Base-by-base conservation (phyloP, 768 basidiomycete genomes). In the Termitomyces sp. region DNA sequence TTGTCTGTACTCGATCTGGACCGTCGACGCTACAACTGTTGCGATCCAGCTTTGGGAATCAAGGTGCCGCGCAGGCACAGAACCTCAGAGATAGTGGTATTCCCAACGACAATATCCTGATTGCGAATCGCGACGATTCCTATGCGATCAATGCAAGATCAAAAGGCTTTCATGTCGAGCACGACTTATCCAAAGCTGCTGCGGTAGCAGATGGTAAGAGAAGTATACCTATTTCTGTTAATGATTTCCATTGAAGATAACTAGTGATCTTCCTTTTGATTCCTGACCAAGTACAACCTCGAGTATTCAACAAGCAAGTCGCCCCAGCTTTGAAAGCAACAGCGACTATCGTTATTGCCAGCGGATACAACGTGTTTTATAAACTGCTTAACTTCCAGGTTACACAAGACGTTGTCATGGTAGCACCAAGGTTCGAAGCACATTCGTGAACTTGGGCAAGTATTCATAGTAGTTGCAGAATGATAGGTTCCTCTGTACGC, bases 401-500 rank as follows among this genome's bases (percentile, higher is more conserved):
- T 1, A 67, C 71, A 19, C 83, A 84, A 61, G 77, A 84, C 63
- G 81, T 85, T 27, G 78, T 84, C 25, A 86, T 85, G 84, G 84
- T 86, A 48, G 84, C 83, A 17, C 84, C 84, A 12, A 76, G 84
- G 83, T 81, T 57, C 27, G 58, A 59, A 27, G 12, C 32, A 47
- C 27, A 16, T 9, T 9, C 35, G 12, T 10, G 17, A 32, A 19
- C 23, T 12, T 7, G 6, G 37, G 46, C 21, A 21, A 8, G 34
- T 16, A 23, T 54, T 57, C 47, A 54, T 49, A 1, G 43, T 28
- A 47, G 21, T 28, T 40, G 16, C 58, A 84, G 83, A 40, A 85
- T 85, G 84, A 85, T 85, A 56, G 84, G 84, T 9, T 83, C 81
- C 32, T 84, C 83, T 9, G 84, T 85, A 25, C 77, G 84, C 5